Evolutionary conservation across 805 yeast species (phyloP).

Genomic region (Saccharomyces paradoxus): DNA sequence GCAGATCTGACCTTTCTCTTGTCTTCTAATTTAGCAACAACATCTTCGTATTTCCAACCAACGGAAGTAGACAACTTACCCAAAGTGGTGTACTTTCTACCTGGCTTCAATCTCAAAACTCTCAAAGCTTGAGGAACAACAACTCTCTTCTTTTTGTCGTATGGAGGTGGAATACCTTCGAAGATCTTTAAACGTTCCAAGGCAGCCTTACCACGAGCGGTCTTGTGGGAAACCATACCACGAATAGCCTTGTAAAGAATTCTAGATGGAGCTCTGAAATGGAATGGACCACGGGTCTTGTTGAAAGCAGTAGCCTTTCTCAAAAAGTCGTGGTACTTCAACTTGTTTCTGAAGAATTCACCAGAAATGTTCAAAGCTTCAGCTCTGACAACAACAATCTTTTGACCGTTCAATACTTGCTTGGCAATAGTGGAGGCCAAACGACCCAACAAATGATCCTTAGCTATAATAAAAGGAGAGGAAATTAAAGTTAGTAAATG

Average conservation of each 20-base stretch:
- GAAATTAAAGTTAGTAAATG: conserved; percentile 9
- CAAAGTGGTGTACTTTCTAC: conserved; percentile 98
- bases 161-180: conserved; percentile 99
- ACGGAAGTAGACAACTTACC: conserved; percentile 94
- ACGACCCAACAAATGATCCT: conserved; percentile 99
- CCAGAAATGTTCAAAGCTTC: conserved; percentile 98
- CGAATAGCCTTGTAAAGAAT: conserved; percentile 98
- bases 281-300: conserved; percentile 99
- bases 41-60: conserved; percentile 99
- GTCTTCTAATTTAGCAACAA: conserved; percentile 95
- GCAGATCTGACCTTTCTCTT: conserved; percentile 98
- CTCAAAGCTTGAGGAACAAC: conserved; percentile 99
- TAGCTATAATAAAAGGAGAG: conserved; percentile 41
- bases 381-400: conserved; percentile 93
- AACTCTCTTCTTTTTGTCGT: conserved; percentile 99
- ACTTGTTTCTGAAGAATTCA: conserved; percentile 99
- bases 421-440: conserved; percentile 97
- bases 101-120: conserved; percentile 97
- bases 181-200: conserved; percentile 98
- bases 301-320: conserved; percentile 98
- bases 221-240: conserved; percentile 99
- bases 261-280: conserved; percentile 99
- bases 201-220: conserved; percentile 99
- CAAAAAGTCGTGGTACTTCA: conserved; percentile 99
- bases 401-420: conserved; percentile 97